Conservation (phyloP, 306 rosid species). For the Cucumis melo region DNA sequence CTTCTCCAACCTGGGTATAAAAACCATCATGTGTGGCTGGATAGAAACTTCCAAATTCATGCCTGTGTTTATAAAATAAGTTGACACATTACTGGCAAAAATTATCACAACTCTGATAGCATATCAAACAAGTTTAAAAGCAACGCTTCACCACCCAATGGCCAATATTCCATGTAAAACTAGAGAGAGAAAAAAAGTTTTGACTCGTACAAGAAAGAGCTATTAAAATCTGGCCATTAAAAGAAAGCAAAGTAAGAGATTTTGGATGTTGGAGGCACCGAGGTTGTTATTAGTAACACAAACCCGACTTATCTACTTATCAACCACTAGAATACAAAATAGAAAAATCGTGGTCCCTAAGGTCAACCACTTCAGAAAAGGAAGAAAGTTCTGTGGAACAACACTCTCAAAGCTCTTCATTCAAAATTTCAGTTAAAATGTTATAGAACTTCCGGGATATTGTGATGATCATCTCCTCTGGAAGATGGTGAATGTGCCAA, state of each 20-base stretch:
- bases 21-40: constrained; percentile 61
- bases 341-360: neutral
- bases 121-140: neutral
- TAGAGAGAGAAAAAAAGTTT: neutral
- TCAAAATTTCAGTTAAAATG: neutral
- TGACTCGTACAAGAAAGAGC: neutral
- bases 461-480: neutral
- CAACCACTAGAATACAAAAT: neutral
- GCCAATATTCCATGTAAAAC: neutral
- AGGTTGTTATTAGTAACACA: neutral
- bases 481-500: neutral
- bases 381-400: neutral
- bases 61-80: constrained; percentile 39
- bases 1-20: constrained; percentile 71
- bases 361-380: neutral
- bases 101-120: neutral
- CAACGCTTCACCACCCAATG: neutral
- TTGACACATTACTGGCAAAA: constrained; percentile 10
- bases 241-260: neutral
- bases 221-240: neutral
- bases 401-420: neutral
- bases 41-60: constrained; percentile 80
- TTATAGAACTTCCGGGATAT: neutral
- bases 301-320: neutral
- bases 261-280: neutral